Evolutionary conservation across 768 basidiomycete genomes (phyloP).

Genomic region (Boletus barrowsii): DNA sequence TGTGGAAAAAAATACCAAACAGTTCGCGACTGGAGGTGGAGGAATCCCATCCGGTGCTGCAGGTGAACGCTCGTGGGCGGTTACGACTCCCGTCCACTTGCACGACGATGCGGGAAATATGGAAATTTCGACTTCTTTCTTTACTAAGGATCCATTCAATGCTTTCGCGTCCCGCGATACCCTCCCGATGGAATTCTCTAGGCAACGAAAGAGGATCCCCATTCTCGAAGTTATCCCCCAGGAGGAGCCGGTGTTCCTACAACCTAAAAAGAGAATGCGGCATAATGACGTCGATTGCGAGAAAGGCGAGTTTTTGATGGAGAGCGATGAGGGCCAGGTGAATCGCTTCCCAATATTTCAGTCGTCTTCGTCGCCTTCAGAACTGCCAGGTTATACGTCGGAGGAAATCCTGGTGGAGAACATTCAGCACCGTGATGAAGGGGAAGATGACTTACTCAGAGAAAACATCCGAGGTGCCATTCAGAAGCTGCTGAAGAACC

Average conservation of each 20-base stretch:
- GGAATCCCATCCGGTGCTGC: too few species aligned
- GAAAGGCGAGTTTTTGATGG: background rate
- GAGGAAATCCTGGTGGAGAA: background rate
- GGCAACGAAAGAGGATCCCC: background rate
- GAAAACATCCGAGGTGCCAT: background rate
- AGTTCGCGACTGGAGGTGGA: too few species aligned
- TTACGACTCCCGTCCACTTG: too few species aligned
- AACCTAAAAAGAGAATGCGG: background rate
- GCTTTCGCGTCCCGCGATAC: too few species aligned
- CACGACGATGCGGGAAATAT: too few species aligned
- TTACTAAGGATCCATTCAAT: too few species aligned
- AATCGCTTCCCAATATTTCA: background rate
- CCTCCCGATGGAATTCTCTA: background rate
- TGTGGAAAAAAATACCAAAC: too few species aligned
- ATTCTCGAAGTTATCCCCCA: background rate
- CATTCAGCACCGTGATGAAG: background rate
- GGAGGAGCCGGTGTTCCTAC: background rate
- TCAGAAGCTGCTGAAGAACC: background rate
- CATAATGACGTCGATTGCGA: background rate
- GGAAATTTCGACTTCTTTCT: too few species aligned
- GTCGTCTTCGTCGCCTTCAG: background rate
- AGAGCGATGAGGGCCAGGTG: background rate
- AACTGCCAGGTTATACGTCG: background rate
- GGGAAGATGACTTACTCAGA: background rate
- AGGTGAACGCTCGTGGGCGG: too few species aligned